Base-by-base conservation (phyloP, 2,329 filamentous ascomycete genomes). In the Saccharata proteae region DNA sequence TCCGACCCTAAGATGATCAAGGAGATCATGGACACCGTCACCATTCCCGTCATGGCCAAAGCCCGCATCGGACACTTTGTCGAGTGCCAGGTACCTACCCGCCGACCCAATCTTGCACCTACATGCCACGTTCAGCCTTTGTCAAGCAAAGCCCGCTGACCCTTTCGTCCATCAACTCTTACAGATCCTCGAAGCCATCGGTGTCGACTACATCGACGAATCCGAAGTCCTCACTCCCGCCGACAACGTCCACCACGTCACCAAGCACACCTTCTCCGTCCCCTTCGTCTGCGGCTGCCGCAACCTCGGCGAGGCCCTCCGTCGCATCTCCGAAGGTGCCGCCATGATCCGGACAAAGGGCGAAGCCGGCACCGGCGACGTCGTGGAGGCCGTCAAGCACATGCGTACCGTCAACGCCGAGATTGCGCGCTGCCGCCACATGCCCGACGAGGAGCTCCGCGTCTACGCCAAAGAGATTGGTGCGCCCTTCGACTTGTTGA, bases 291-390 rank as follows among this genome's bases (percentile, higher is more conserved):
- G 90, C 59, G 90, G 90, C 34, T 96, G 90, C 70, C 73, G 88
- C 40, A 86, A 93, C 66, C 68, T 96, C 9, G 85, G 85, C 39
- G 90, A 98, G 66, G 90, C 90, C 11, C 73, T 98, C 34, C 72
- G 90, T 40, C 73, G 90, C 40, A 85, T 98, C 51, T 73, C 75
- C 40, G 90, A 96, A 64, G 90, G 90, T 41, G 90, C 90, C 7
- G 88, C 88, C 49, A 96, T 98, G 88, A 94, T 98, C 62, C 78
- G 90, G 48, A 98, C 90, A 42, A 98, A 96, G 69, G 90, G 90
- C 42, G 90, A 98, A 64, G 90, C 90, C 21, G 90, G 90, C 40
- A 96, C 90, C 1, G 90, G 90, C 40, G 90, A 98, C 55, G 84
- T 98, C 31, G 81, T 96, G 47, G 88, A 96, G 66, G 90, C 90